Evolutionary conservation across 495 filamentous ascomycete genomes (phyloP).

Genomic region (Glarea lozoyensis): DNA sequence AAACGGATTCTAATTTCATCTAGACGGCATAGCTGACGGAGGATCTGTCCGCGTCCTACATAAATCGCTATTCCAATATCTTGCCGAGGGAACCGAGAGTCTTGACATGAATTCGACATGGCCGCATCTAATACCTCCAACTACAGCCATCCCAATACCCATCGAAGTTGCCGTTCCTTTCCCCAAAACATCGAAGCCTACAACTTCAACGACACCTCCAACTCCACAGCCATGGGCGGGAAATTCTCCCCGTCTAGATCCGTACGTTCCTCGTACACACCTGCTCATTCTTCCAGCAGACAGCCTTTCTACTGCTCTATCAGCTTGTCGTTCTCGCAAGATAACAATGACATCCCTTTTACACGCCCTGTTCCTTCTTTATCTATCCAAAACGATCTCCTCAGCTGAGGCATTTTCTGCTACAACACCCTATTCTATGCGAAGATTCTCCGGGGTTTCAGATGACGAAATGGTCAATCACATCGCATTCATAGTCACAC

Average conservation of each 20-base stretch:
- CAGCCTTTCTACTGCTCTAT: slow-evolving; percentile 1
- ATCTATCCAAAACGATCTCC: slow-evolving; percentile 13
- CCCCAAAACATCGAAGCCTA: not conserved
- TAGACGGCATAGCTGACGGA: no score
- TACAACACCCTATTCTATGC: slow-evolving; percentile 10
- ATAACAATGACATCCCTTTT: slow-evolving; percentile 22
- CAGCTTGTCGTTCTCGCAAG: slow-evolving; percentile 8
- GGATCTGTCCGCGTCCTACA: no score
- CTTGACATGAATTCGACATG: not conserved
- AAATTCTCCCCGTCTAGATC: not conserved
- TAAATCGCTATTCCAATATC: slow-evolving; percentile 13
- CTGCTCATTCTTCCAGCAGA: slow-evolving; percentile 3
- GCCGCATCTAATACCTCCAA: slow-evolving; percentile 2
- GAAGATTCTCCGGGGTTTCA: slow-evolving; percentile 8
- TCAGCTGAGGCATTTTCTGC: slow-evolving; percentile 4
- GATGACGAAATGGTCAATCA: slow-evolving; percentile 17
- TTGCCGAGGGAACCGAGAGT: not conserved
- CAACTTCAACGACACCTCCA: not conserved
- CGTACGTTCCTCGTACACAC: not conserved
- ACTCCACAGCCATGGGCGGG: not conserved
- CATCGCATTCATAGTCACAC: slow-evolving; percentile 10
- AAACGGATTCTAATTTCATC: no score
- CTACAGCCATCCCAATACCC: not conserved
- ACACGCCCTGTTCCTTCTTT: slow-evolving; percentile 12
- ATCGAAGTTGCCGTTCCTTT: slow-evolving; percentile 5